Evolutionary conservation across 2,329 filamentous ascomycete genomes (phyloP).

Genomic region (Pleoardoris graminearum): DNA sequence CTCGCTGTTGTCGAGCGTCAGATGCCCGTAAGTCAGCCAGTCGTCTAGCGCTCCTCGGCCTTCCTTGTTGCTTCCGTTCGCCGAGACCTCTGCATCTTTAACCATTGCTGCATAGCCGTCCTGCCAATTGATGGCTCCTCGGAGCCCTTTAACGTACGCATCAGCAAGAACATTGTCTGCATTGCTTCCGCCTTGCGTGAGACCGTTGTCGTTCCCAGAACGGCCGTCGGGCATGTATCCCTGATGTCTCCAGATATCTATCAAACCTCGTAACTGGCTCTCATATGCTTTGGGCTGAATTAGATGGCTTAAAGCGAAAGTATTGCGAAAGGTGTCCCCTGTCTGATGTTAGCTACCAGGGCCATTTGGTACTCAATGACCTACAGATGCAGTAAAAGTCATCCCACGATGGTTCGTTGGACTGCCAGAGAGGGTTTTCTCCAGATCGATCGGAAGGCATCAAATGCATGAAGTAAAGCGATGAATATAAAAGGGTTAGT

Average conservation of each 20-base stretch:
- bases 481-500: constrained; percentile 66
- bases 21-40: constrained; percentile 66
- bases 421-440: constrained; percentile 69
- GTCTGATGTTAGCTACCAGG: constrained; percentile 60
- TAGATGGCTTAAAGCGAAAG: constrained; percentile 62
- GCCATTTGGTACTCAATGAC: too few relatives aligned
- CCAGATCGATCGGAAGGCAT: constrained; percentile 71
- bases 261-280: constrained; percentile 66
- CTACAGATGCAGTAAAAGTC: constrained; percentile 70
- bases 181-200: constrained; percentile 70
- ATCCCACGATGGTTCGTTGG: constrained; percentile 69
- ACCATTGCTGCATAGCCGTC: constrained; percentile 57
- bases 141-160: constrained; percentile 12
- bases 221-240: constrained; percentile 68
- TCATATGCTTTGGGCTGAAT: constrained; percentile 66
- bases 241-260: constrained; percentile 68
- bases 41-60: constrained; percentile 70
- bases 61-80: constrained; percentile 64
- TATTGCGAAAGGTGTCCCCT: constrained; percentile 68
- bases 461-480: constrained; percentile 69
- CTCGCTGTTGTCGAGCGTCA: constrained; percentile 46
- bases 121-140: constrained; percentile 63
- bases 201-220: constrained; percentile 69
- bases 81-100: constrained; percentile 65
- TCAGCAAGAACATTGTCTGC: constrained; percentile 66